Percentiles rank a stretch among this genome's conserved stretches.
phyloP scores from a whole-genome alignment of 164 flowering plant genomes.

The Akebia trifoliata region DNA sequence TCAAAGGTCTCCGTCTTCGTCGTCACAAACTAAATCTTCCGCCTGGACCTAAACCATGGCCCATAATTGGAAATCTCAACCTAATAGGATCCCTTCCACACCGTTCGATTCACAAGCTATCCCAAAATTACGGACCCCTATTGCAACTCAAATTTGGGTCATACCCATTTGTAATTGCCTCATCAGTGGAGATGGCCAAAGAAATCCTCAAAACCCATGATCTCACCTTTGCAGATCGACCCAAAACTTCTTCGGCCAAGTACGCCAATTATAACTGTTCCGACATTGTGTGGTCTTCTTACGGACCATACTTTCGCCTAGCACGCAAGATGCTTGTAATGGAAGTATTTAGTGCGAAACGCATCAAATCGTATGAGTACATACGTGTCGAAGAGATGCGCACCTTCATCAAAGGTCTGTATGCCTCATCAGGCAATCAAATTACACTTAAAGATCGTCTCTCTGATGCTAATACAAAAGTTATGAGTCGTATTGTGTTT shows the following conservation, averaged over 20 bases:
- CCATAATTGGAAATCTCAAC: conserved; percentile 33
- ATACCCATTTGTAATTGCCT: conserved; percentile 23
- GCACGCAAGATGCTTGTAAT: conserved; percentile 23
- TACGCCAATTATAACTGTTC: conserved; percentile 22
- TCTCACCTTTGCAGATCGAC: conserved; percentile 26
- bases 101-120: conserved; percentile 23
- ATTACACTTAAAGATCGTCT: conserved; percentile 21
- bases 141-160: conserved; percentile 34
- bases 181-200: conserved; percentile 34
- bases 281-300: conserved; percentile 26
- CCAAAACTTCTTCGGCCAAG: conserved; percentile 22
- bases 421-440: conserved; percentile 6
- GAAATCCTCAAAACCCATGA: conserved; percentile 33
- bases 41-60: conserved; percentile 38
- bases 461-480: conserved; percentile 12
- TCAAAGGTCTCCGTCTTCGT: conserved; percentile 6
- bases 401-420: conserved; percentile 8
- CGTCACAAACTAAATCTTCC: conserved; percentile 22
- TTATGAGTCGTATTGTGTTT: conserved; percentile 31
- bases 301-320: conserved; percentile 33
- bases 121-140: conserved; percentile 29
- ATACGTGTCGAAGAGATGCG: conserved; percentile 27
- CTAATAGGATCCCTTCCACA: conserved; percentile 32
- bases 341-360: conserved; percentile 24
- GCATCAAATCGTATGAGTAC: conserved; percentile 28